Base-by-base conservation (phyloP, 495 filamentous ascomycete species). In the Lepraria neglecta region DNA sequence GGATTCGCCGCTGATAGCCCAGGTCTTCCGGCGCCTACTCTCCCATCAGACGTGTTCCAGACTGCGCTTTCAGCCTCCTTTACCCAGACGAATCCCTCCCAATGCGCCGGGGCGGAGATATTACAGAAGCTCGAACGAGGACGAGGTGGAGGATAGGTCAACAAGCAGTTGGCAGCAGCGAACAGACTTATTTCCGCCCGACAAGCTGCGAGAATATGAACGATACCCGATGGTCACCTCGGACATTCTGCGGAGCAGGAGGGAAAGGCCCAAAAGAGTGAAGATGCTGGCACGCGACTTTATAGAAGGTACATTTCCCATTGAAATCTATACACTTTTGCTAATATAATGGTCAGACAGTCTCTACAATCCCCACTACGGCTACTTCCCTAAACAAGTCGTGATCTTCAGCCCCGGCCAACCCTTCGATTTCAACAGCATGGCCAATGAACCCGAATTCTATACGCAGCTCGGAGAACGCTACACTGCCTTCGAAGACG, bases 251-350 rank as follows among this genome's bases (percentile, higher is more conserved):
- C 82, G 85, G 53, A 76, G 70, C 59, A 76, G 87, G 46, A 83
- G 77, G 50, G 88, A 95, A 67, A 78, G 95, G 64, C 94, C 94
- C 14, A 84, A 80, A 70, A 79, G 89, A 68, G 91, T 96, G 58
- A 96, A 96, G 82, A 99, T 99, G 94, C 73, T 96, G 66, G 87
- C 91, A 67, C 81, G 94, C 61, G 95, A 99, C 76, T 99, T 97
- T 71, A 94, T 99, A 67, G 94, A 99, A 73, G 91, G 91, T 95
- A 70, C 63, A 75, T 61, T 42, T 44, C 55, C 57, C 5, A 58
- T 46, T 61, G 19, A 31, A 44, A 3, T 3, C 35, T 33, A 11
- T 54, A 35, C 33, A 42, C 53, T 40, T 38, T 17, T 64, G 38
- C 58, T 58, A 19, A 62, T 10, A 30, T 1, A 4, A 21, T 27